Evolutionary conservation across 306 rosid genomes (phyloP).

Genomic region (Lupinus albus): DNA sequence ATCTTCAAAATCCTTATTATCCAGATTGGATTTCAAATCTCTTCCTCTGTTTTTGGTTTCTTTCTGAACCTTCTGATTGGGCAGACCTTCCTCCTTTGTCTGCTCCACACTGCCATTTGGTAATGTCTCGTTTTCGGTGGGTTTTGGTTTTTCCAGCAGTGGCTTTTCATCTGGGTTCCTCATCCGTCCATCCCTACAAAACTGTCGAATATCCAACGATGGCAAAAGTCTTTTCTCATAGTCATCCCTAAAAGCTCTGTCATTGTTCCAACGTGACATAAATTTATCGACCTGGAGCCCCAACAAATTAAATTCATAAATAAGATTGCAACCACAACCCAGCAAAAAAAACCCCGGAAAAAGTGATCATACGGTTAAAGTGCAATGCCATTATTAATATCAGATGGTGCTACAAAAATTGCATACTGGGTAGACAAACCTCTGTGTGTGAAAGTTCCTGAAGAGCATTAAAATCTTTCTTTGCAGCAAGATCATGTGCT

Average conservation of each 20-base stretch:
- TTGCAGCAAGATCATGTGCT: conserved; percentile 67
- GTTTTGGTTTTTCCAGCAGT: conserved; percentile 53
- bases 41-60: conserved; percentile 56
- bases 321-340: conserved; percentile 8
- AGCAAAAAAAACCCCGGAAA: conserved; percentile 2
- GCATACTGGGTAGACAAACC: conserved; percentile 52
- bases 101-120: conserved; percentile 54
- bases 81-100: conserved; percentile 52
- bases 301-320: background rate
- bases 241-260: conserved; percentile 74
- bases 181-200: conserved; percentile 90
- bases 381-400: conserved; percentile 1
- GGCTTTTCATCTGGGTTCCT: conserved; percentile 89
- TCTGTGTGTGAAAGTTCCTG: conserved; percentile 63
- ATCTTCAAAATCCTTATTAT: conserved; percentile 44
- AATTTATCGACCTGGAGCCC: conserved; percentile 60
- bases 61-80: conserved; percentile 58
- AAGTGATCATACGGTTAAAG: background rate
- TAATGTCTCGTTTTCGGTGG: conserved; percentile 42
- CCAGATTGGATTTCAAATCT: conserved; percentile 42
- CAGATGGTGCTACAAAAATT: background rate
- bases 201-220: conserved; percentile 68
- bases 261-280: conserved; percentile 70
- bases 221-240: conserved; percentile 74
- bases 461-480: conserved; percentile 63